Base-by-base conservation (phyloP, 371 early-diverging fungal genomes). In the Mortierella sp. region DNA sequence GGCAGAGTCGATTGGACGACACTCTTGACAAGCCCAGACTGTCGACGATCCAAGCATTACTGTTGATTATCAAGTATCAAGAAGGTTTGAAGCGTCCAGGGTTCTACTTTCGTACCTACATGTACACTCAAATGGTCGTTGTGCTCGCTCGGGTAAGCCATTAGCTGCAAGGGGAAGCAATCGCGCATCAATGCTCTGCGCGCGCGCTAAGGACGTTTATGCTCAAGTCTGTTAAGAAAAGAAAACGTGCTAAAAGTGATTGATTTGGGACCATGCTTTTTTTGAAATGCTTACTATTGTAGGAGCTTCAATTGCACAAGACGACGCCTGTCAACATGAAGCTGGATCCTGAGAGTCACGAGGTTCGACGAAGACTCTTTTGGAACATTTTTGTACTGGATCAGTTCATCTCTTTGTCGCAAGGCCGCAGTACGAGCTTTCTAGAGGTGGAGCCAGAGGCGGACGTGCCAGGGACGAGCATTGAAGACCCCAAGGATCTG, bases 141-240 rank as follows among this genome's bases (percentile, higher is more conserved):
- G 87, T 86, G 76, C 78, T 69, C 73, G 81, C 50, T 50, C 84
- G 51, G 85, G 89, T 57, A 80, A 59, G 29, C 73, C 27, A 31
- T 19, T 25, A 29, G n/a, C 4, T 4, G 9, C 4, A 49, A 49
- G 27, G 9, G 6, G 10, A 6, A 17, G 6, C 9, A n/a, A 44
- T 44, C 39, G 39, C 10, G 10, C 14, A 39, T 39, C 8, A 10
- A 34, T 34, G 34, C 34, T 34, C 4, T 7, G 4, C 7, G 34
- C 34, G 4, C 34, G 10, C 34, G 34, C 34, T 34, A 34, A 34
- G 10, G 7, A 34, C 10, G 34, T 10, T 34, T 10, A 10, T 34
- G 34, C n/a, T n/a, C n/a, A n/a, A n/a, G n/a, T n/a, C n/a, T n/a
- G n/a, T n/a, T n/a, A n/a, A n/a, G n/a, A n/a, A n/a, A n/a, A n/a